Conservation (phyloP, 2,329 filamentous ascomycete genomes). For the Anthostomella pinea region DNA sequence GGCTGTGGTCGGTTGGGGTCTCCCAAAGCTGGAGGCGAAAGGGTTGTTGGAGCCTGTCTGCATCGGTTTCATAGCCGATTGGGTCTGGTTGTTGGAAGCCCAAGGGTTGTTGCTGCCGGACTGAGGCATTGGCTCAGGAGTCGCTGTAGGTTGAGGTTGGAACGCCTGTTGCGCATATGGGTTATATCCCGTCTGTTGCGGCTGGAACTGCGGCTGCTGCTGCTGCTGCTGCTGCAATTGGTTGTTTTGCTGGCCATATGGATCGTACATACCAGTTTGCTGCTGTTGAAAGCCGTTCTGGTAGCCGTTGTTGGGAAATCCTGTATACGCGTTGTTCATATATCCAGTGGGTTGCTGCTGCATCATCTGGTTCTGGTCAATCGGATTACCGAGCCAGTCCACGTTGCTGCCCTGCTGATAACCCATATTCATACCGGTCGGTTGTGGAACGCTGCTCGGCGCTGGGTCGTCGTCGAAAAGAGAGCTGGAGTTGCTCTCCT, state of each 20-base stretch:
- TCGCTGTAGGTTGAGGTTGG: constrained; percentile 38
- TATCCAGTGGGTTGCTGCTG: constrained; percentile 81
- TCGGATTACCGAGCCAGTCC: constrained; percentile 95
- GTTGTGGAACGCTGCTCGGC: constrained; percentile 61
- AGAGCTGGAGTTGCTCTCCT: constrained; percentile 78
- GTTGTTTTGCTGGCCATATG: constrained; percentile 57
- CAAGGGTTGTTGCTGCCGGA: constrained; percentile 94
- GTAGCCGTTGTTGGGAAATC: constrained; percentile 65
- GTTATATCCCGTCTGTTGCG: constrained; percentile 53
- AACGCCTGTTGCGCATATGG: constrained; percentile 52
- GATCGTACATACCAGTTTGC: constrained; percentile 65
- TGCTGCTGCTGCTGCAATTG: constrained; percentile 41
- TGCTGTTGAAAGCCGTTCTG: constrained; percentile 67
- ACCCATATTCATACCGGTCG: constrained; percentile 90
- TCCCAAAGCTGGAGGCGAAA: constrained; percentile 74
- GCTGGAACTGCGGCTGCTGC: constrained; percentile 39
- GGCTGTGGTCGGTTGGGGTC: constrained; percentile 54
- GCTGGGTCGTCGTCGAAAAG: constrained; percentile 81
- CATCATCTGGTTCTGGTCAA: constrained; percentile 71
- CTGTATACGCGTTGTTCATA: constrained; percentile 50
- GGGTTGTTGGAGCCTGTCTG: constrained; percentile 97
- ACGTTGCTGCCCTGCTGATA: constrained; percentile 97
- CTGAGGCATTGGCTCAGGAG: constrained; percentile 61
- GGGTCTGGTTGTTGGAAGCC: constrained; percentile 59
- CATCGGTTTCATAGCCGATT: constrained; percentile 70